Base-by-base conservation (phyloP, 176 grass and related monocot species). In the Melocanna baccifera region DNA sequence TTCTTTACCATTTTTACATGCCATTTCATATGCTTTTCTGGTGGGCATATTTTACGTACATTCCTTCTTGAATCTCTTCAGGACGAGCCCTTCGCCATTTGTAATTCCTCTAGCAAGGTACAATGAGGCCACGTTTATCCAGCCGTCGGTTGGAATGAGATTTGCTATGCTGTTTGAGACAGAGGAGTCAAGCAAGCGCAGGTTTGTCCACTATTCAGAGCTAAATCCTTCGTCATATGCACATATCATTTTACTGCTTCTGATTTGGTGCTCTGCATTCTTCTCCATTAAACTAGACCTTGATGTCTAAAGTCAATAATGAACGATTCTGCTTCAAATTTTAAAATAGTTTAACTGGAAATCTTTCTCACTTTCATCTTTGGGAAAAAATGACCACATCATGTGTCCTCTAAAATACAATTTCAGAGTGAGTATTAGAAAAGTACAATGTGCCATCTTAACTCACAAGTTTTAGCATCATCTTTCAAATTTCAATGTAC, bases 151-250 rank as follows among this genome's bases (percentile, higher is more conserved):
- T 67, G 91, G 97, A 83, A 94, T 94, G 91, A 93, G 93, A 84
- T 94, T 96, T 67, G 91, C 89, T n/a, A 96, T 99, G 97, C 94
- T 96, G 90, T 99, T 96, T 96, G 97, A 96, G 78, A 99, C 97
- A 2, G 93, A 99, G 75, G 97, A 99, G 36, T 96, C 97, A 45
- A 91, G 84, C 83, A 99, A 99, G 48, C 93, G 93, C 63, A 99
- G 97, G 93, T 99, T 55, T 53, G 65, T 84, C 6, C 14, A 64
- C 79, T 78, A 56, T 36, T 45, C 1, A 46, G 40, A 69, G 40
- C 41, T 63, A 12, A 45, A 53, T 59, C 4, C 30, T 71, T 48
- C 14, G 15, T 46, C 25, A 63, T 36, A 69, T 52, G 71, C 65
- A 45, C 12, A n/a, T 58, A 46, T 0, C 7, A 56, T 25, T 40